phyloP scores from a whole-genome alignment of 2,329 filamentous ascomycete species.

The Neophaeococcomyces aloes region DNA sequence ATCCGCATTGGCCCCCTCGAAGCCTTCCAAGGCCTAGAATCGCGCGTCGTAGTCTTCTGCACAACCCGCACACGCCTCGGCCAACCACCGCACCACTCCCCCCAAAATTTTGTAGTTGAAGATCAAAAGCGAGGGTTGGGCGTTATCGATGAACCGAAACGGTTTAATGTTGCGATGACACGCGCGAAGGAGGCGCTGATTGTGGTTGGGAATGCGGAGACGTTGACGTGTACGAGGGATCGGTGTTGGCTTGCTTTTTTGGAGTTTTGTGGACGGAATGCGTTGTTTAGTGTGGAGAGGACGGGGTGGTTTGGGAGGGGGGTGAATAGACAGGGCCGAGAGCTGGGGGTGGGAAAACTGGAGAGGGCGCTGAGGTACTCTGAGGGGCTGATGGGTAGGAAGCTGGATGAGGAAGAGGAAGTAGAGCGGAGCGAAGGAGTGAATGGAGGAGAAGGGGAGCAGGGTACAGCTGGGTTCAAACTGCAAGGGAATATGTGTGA shows the following conservation, averaged over 20 bases:
- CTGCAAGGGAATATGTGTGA: constrained; percentile 4
- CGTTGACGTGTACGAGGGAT: constrained; percentile 22
- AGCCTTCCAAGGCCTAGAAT: constrained; percentile 38
- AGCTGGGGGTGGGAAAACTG: constrained; percentile 5
- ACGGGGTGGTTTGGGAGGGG: constrained; percentile 4
- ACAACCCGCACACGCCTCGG: constrained; percentile 28
- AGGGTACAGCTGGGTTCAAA: constrained; percentile 1
- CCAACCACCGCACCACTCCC: constrained; percentile 3
- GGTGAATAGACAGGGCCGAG: not conserved
- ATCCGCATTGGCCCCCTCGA: constrained; percentile 39
- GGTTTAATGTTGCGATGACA: constrained; percentile 35
- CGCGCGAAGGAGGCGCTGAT: constrained; percentile 30
- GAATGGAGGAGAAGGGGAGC: not conserved
- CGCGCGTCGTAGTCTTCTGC: constrained; percentile 35
- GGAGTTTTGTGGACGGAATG: constrained; percentile 31
- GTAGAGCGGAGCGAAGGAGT: not conserved
- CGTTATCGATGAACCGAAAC: constrained; percentile 28
- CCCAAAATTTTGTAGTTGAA: constrained; percentile 16
- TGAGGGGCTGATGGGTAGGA: not conserved
- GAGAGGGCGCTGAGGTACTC: constrained; percentile 9
- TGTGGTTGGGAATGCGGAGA: constrained; percentile 25
- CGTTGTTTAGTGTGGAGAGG: constrained; percentile 23
- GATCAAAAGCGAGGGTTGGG: constrained; percentile 24
- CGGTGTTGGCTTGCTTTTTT: constrained; percentile 31
- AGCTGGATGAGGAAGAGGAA: not conserved